Conservation (phyloP, 257 asterid species). For the Ligustrum vulgare region DNA sequence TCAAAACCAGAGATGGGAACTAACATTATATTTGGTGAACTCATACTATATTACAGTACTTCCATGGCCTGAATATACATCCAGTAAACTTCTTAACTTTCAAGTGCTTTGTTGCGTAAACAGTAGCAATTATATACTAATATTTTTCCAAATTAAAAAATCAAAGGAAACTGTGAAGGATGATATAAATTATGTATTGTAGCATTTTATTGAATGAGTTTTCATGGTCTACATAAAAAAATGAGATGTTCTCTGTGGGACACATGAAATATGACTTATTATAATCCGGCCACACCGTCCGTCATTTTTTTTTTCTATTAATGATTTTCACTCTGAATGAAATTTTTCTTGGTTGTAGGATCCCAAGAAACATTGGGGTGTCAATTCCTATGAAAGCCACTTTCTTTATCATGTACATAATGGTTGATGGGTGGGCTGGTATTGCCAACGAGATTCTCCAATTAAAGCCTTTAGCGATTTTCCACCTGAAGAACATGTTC, state of each 20-base stretch:
- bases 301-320: background rate
- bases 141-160: no score
- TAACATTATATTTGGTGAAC: background rate
- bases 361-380: slow-evolving; percentile 92
- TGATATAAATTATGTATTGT: no score
- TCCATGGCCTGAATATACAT: no score
- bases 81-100: background rate
- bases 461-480: slow-evolving; percentile 67
- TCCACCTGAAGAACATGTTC: slow-evolving; percentile 83
- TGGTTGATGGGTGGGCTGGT: slow-evolving; percentile 99
- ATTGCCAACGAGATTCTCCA: slow-evolving; percentile 91
- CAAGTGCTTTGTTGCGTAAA: no score
- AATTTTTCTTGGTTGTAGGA: slow-evolving; percentile 42
- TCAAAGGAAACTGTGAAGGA: no score
- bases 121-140: no score
- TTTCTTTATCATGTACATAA: slow-evolving; percentile 85
- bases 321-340: background rate
- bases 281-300: background rate
- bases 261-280: background rate
- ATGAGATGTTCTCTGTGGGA: background rate
- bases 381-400: slow-evolving; percentile 98
- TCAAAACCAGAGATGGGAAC: background rate
- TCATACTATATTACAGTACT: no score
- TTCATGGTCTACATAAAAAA: no score
- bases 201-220: no score